Evolutionary conservation across 306 rosid genomes (phyloP).

Genomic region (Inga laurina): DNA sequence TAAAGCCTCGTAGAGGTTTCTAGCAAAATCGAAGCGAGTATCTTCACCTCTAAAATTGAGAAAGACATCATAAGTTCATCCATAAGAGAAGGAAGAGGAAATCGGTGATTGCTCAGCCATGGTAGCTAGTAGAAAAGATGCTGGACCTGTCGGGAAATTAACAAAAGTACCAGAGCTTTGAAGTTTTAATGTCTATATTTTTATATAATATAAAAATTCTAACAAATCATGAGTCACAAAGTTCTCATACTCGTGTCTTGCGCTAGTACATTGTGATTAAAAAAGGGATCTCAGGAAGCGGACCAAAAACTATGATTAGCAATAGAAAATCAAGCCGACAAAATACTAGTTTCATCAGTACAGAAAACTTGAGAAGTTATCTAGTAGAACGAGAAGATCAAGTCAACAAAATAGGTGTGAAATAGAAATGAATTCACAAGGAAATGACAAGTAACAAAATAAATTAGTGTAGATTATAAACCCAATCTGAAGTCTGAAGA

Average conservation of each 20-base stretch:
- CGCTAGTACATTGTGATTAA: neutral
- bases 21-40: neutral
- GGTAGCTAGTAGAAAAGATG: neutral
- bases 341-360: neutral
- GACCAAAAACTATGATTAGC: neutral
- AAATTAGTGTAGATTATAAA: neutral
- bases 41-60: neutral
- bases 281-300: neutral
- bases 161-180: neutral
- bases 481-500: neutral
- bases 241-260: neutral
- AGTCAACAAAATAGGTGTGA: neutral
- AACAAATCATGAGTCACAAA: neutral
- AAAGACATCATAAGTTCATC: neutral
- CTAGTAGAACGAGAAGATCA: neutral
- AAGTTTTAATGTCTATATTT: neutral
- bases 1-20: neutral
- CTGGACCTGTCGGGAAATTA: neutral
- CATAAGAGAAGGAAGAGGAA: neutral
- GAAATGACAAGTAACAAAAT: neutral
- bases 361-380: neutral
- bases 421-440: neutral
- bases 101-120: neutral
- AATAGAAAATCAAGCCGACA: neutral
- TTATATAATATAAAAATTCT: too few species aligned